These are phyloP conservation scores for Grigorovia yakushimaensis DNA, from an alignment of 805 yeast species.

Conservation along the genomic window DNA sequence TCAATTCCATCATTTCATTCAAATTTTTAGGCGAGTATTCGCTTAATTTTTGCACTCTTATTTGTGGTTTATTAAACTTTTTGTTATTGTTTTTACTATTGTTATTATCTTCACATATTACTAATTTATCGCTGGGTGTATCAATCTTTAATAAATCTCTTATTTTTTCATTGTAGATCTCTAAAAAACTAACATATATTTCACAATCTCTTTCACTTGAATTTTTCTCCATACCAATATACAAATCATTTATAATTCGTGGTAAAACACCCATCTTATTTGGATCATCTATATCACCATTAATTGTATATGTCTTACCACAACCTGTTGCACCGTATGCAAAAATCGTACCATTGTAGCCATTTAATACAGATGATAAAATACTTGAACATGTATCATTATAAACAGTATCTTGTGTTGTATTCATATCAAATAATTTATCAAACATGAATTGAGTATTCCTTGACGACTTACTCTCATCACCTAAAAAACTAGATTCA, in stretches of 20 bases:
- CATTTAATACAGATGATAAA: constrained; percentile 67
- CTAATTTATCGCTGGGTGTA: constrained; percentile 35
- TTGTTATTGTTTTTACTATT: constrained; percentile 16
- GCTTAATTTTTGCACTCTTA: constrained; percentile 63
- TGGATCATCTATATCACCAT: constrained; percentile 63
- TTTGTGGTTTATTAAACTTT: constrained; percentile 16
- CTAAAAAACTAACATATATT: constrained; percentile 51
- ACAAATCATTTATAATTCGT: constrained; percentile 68
- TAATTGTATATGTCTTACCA: constrained; percentile 90
- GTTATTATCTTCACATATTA: constrained; percentile 63
- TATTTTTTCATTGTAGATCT: constrained; percentile 85
- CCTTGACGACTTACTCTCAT: constrained; percentile 7
- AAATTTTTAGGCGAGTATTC: constrained; percentile 51
- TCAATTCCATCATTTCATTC: constrained; percentile 70
- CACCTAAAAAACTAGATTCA: background rate
- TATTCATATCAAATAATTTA: constrained; percentile 54
- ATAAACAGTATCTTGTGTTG: constrained; percentile 62
- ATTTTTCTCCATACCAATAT: constrained; percentile 16
- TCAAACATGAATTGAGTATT: constrained; percentile 83
- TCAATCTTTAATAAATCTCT: constrained; percentile 65
- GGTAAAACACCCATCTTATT: constrained; percentile 54
- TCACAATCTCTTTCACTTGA: no score
- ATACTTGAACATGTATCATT: constrained; percentile 58
- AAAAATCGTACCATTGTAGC: constrained; percentile 83
- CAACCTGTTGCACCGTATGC: constrained; percentile 98